phyloP scores from a whole-genome alignment of 257 asterid species.

The Perilla frutescens region DNA sequence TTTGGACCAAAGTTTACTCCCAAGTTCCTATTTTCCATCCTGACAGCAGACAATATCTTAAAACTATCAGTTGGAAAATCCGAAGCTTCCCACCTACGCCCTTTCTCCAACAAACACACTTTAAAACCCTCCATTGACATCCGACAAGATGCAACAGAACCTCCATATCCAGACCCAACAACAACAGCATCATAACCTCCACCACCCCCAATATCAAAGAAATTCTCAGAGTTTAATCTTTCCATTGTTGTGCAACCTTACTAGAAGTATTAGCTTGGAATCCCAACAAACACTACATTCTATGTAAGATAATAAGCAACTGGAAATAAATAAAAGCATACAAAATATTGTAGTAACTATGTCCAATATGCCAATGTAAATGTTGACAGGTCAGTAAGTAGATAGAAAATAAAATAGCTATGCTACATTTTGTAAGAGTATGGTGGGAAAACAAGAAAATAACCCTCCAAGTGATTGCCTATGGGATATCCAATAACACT shows the following conservation, averaged over 20 bases:
- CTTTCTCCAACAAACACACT: conserved; percentile 67
- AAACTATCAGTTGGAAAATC: conserved; percentile 53
- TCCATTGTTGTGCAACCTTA: conserved; percentile 27
- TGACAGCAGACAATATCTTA: conserved; percentile 43
- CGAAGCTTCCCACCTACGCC: conserved; percentile 54
- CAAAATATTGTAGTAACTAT: too few species aligned
- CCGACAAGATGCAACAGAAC: conserved; percentile 67
- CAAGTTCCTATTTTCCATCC: conserved; percentile 42
- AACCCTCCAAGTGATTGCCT: too few species aligned
- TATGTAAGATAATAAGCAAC: too few species aligned
- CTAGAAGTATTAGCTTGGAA: too few species aligned
- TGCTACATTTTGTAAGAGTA: too few species aligned
- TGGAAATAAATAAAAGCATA: too few species aligned
- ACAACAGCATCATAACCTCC: conserved; percentile 59
- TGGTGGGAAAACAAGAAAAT: too few species aligned
- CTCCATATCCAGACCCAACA: conserved; percentile 68
- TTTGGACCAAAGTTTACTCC: conserved; percentile 50
- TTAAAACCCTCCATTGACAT: conserved; percentile 57
- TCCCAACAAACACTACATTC: too few species aligned
- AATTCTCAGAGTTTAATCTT: not conserved
- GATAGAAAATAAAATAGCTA: too few species aligned
- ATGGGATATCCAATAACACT: too few species aligned
- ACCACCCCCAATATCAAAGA: conserved; percentile 3
- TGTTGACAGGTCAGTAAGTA: too few species aligned
- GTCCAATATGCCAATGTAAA: too few species aligned